These are phyloP conservation scores for Ustilago xerochloae DNA, from an alignment of 1,284 basidiomycete genomes.

Conservation along the genomic window DNA sequence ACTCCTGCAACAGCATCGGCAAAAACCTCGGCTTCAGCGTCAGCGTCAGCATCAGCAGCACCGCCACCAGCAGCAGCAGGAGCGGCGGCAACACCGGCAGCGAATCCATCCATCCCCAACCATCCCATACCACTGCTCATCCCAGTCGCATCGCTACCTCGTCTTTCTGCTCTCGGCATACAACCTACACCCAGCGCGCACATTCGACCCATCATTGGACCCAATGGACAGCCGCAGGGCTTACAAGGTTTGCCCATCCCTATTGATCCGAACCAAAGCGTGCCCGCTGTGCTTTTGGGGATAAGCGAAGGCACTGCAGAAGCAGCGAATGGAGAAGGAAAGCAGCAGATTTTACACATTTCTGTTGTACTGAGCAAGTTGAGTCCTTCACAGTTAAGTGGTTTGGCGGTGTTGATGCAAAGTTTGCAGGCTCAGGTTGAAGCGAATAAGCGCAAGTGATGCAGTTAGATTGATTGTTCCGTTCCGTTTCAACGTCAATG, in stretches of 20 bases:
- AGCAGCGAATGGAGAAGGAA: slow-evolving; percentile 13
- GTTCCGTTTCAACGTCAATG: no score
- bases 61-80: slow-evolving; percentile 8
- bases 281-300: slow-evolving; percentile 62
- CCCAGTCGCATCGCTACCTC: slow-evolving; percentile 57
- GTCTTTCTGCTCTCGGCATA: slow-evolving; percentile 61
- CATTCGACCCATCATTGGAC: slow-evolving; percentile 51
- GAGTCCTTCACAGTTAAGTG: slow-evolving; percentile 60
- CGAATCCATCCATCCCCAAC: slow-evolving; percentile 53
- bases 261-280: slow-evolving; percentile 54
- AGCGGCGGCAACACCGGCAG: slow-evolving; percentile 8
- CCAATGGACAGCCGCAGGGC: slow-evolving; percentile 37
- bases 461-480: no score
- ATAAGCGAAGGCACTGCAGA: slow-evolving; percentile 55
- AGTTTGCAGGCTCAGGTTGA: slow-evolving; percentile 56
- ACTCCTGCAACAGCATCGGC: slow-evolving; percentile 5
- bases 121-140: slow-evolving; percentile 64
- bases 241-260: slow-evolving; percentile 52
- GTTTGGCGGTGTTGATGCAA: slow-evolving; percentile 64
- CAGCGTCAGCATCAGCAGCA: slow-evolving; percentile 12
- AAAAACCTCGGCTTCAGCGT: slow-evolving; percentile 5
- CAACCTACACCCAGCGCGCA: slow-evolving; percentile 59
- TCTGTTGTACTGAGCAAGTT: slow-evolving; percentile 63
- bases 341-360: slow-evolving; percentile 61
- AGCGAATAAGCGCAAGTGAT: slow-evolving; percentile 29